phyloP scores from a whole-genome alignment of 2,329 filamentous ascomycete genomes.

The Parascedosporium putredinis region DNA sequence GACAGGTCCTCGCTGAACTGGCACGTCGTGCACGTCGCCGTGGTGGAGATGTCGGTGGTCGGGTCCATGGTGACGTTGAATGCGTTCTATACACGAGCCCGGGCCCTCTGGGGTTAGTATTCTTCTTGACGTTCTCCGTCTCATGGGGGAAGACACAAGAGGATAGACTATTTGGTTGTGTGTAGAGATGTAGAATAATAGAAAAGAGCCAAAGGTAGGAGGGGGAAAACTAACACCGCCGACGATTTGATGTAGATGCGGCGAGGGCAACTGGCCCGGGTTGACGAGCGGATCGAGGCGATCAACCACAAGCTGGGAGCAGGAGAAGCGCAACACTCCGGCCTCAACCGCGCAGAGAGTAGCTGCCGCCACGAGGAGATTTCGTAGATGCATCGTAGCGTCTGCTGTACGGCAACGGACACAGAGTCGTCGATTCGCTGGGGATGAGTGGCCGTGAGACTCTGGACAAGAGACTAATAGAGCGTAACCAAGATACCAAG shows the following conservation, averaged over 20 bases:
- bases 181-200: background rate
- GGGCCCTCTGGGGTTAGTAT: background rate
- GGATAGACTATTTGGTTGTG: background rate
- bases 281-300: conserved; percentile 35
- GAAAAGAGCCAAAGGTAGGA: background rate
- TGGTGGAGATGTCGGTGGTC: background rate
- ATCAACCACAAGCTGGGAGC: conserved; percentile 35
- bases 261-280: conserved; percentile 31
- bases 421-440: no score
- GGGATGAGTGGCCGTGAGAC: no score
- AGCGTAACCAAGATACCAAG: no score
- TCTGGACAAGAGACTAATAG: no score
- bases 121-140: no score
- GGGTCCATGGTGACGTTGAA: conserved; percentile 24
- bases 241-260: conserved; percentile 50
- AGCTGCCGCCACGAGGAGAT: background rate
- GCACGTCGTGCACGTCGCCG: conserved; percentile 17
- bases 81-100: no score
- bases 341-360: background rate
- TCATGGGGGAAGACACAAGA: no score
- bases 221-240: conserved; percentile 30
- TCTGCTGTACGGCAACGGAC: no score
- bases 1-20: conserved; percentile 25
- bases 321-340: conserved; percentile 32
- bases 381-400: background rate